Conservation (phyloP, 768 basidiomycete genomes). For the Leucocoprinus sp. region DNA sequence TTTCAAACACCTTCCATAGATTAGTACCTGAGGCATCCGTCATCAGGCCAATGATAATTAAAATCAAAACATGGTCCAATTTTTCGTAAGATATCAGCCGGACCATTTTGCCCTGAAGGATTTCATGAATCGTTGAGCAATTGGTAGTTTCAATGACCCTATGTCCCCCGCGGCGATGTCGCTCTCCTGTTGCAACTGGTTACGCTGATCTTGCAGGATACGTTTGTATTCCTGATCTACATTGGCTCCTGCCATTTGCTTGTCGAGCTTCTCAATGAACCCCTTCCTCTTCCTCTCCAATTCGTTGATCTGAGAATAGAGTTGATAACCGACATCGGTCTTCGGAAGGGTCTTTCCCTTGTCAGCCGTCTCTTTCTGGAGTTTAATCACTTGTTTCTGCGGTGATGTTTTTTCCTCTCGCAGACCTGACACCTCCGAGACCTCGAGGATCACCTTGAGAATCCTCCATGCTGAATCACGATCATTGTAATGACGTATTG, state of each 20-base stretch:
- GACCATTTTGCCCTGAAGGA: neutral
- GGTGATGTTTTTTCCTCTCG: neutral
- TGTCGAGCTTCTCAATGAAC: neutral
- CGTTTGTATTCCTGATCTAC: neutral
- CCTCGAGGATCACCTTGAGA: neutral
- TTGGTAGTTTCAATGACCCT: neutral
- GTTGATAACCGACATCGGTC: conserved; percentile 18
- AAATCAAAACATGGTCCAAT: too few species aligned
- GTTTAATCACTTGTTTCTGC: neutral
- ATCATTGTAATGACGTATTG: neutral
- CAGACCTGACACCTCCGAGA: neutral
- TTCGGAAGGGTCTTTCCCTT: conserved; percentile 16
- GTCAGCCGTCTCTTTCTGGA: conserved; percentile 20
- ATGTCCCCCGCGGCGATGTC: neutral
- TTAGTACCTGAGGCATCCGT: too few species aligned
- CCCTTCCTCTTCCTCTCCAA: conserved; percentile 18
- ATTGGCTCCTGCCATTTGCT: neutral
- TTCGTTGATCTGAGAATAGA: conserved; percentile 17
- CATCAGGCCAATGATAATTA: too few species aligned
- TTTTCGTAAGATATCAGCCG: neutral
- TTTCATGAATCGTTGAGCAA: neutral
- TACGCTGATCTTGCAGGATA: neutral
- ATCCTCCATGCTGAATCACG: conserved; percentile 4
- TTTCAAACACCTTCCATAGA: too few species aligned
- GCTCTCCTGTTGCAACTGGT: neutral